phyloP scores from a whole-genome alignment of 495 filamentous ascomycete species.

The Aspergillus diversus region DNA sequence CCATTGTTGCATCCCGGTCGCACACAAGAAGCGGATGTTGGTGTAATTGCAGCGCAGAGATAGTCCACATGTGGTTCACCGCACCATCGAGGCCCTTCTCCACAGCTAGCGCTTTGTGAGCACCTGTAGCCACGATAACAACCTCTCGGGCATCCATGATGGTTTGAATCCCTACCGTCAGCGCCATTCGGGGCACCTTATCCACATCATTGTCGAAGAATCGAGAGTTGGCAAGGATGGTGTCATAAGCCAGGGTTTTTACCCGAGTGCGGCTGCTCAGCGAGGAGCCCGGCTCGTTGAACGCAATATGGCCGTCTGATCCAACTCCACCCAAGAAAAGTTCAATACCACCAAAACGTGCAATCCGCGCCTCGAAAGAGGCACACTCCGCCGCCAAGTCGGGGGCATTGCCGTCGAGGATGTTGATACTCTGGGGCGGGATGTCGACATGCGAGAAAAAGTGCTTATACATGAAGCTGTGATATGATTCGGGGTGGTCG shows the following conservation, averaged over 20 bases:
- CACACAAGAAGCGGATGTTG: constrained; percentile 79
- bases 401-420: constrained; percentile 79
- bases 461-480: constrained; percentile 89
- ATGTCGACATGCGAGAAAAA: constrained; percentile 90
- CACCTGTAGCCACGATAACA: constrained; percentile 78
- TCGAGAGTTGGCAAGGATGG: constrained; percentile 80
- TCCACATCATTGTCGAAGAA: constrained; percentile 77
- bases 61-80: constrained; percentile 89
- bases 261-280: constrained; percentile 78
- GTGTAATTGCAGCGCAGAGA: constrained; percentile 79
- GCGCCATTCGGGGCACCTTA: constrained; percentile 78
- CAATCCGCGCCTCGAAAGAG: constrained; percentile 78
- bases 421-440: constrained; percentile 76
- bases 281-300: constrained; percentile 87
- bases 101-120: constrained; percentile 79
- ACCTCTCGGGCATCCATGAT: constrained; percentile 82
- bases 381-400: constrained; percentile 78
- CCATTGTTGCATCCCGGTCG: constrained; percentile 82
- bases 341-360: constrained; percentile 75
- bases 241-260: constrained; percentile 87
- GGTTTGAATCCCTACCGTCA: constrained; percentile 88
- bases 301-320: constrained; percentile 85
- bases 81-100: constrained; percentile 81
- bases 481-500: constrained; percentile 82
- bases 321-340: constrained; percentile 86